phyloP scores from a whole-genome alignment of 805 yeast species.

The Candida hungchunana region DNA sequence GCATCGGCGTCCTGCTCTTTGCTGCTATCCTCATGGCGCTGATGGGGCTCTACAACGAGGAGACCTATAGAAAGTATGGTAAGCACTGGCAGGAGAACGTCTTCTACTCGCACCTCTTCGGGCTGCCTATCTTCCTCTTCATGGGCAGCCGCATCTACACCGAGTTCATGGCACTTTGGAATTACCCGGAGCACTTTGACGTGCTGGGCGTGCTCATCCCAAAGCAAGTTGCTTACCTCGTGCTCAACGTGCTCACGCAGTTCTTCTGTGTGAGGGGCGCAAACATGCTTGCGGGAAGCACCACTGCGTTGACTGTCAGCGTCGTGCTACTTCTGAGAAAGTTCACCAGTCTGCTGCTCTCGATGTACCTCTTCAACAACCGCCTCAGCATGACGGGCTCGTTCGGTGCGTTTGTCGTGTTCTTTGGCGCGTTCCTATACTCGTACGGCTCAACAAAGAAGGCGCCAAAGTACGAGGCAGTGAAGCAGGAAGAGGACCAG shows the following conservation, averaged over 20 bases:
- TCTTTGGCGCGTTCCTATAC: constrained; percentile 52
- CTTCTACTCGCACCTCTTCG: constrained; percentile 55
- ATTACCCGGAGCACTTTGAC: constrained; percentile 18
- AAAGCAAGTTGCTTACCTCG: constrained; percentile 28
- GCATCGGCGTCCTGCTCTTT: constrained; percentile 35
- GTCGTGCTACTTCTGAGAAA: constrained; percentile 59
- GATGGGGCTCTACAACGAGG: constrained; percentile 56
- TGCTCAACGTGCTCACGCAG: constrained; percentile 49
- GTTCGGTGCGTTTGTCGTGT: constrained; percentile 48
- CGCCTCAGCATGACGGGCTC: constrained; percentile 34
- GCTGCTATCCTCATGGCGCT: constrained; percentile 51
- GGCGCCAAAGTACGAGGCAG: no score
- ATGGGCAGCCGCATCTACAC: constrained; percentile 29
- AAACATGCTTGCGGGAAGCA: constrained; percentile 50
- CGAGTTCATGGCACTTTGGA: constrained; percentile 29
- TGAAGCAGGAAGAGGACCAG: no score
- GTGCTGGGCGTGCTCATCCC: constrained; percentile 23
- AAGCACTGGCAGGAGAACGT: constrained; percentile 61
- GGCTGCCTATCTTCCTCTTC: constrained; percentile 48
- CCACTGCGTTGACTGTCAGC: constrained; percentile 60
- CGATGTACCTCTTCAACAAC: constrained; percentile 50
- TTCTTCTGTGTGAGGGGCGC: constrained; percentile 66
- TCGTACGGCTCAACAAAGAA: constrained; percentile 22
- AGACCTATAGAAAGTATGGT: constrained; percentile 45
- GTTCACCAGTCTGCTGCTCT: constrained; percentile 53